Conservation (phyloP, 345 rosid genomes). For the Populus alba region DNA sequence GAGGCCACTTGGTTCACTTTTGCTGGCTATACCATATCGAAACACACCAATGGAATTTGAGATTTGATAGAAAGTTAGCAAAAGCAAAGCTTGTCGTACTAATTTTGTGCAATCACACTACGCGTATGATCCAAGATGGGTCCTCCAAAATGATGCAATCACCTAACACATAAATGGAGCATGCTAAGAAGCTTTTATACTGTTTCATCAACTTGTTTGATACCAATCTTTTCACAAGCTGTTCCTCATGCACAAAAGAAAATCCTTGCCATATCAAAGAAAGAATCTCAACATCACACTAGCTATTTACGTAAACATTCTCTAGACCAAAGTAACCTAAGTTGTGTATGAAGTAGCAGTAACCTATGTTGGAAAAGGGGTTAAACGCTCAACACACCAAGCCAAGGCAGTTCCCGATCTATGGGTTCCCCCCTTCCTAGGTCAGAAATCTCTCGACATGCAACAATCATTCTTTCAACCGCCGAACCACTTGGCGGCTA, state of each 20-base stretch:
- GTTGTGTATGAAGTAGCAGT: too few species aligned
- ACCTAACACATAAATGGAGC: slow-evolving; percentile 16
- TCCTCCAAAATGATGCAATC: slow-evolving; percentile 35
- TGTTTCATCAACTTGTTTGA: not conserved
- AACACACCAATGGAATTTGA: slow-evolving; percentile 22
- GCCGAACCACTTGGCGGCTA: not conserved
- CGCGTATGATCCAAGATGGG: slow-evolving; percentile 18
- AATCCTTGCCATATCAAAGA: not conserved
- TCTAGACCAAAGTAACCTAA: not conserved
- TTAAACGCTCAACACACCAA: not conserved
- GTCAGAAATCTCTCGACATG: not conserved
- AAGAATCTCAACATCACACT: not conserved
- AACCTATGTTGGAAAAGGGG: too few species aligned
- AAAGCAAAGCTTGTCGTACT: slow-evolving; percentile 14
- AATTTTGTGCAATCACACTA: slow-evolving; percentile 38
- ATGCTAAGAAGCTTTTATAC: not conserved
- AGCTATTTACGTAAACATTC: not conserved
- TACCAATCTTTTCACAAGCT: not conserved
- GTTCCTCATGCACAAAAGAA: not conserved
- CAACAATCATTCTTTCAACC: slow-evolving; percentile 3
- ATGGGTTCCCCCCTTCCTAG: not conserved
- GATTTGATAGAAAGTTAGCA: slow-evolving; percentile 14
- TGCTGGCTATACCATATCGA: slow-evolving; percentile 18
- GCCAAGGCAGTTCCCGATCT: not conserved
- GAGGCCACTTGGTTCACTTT: slow-evolving; percentile 11